A percentile compares a stretch with the other conserved stretches of the same genome.
Evolutionary conservation across 331 rosid genomes (phyloP).

Genomic region (Quercus phellos): DNA sequence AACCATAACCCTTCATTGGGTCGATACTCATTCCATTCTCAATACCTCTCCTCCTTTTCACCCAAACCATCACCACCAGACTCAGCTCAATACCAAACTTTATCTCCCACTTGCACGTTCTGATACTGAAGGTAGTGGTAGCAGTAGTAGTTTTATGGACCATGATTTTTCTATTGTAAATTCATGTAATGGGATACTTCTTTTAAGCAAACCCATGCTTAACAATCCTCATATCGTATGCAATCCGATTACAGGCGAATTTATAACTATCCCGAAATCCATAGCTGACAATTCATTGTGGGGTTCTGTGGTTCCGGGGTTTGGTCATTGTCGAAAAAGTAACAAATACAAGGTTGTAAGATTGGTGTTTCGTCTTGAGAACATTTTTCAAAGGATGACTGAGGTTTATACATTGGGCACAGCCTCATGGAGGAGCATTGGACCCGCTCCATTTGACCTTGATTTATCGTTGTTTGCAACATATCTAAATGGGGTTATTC

Average conservation of each 20-base stretch:
- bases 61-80: neutral
- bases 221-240: conserved; percentile 2
- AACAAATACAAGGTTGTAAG: conserved; percentile 26
- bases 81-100: conserved; percentile 12
- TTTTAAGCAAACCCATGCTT: neutral
- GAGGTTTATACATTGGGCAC: conserved; percentile 28
- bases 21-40: conserved; percentile 5
- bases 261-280: conserved; percentile 13
- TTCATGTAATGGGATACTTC: conserved; percentile 37
- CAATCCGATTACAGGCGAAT: conserved; percentile 31
- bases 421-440: conserved; percentile 23
- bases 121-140: neutral
- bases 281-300: too few species aligned
- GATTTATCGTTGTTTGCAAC: neutral
- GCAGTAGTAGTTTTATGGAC: neutral
- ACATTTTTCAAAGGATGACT: neutral
- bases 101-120: conserved; percentile 9
- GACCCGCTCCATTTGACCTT: neutral
- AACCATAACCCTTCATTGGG: conserved; percentile 14
- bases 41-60: neutral
- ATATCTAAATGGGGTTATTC: conserved; percentile 23
- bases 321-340: conserved; percentile 21
- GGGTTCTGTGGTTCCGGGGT: neutral
- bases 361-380: neutral
- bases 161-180: conserved; percentile 3